Evolutionary conservation across 2,329 filamentous ascomycete genomes (phyloP).

Genomic region (Chrysoporthe deuterocubensis): DNA sequence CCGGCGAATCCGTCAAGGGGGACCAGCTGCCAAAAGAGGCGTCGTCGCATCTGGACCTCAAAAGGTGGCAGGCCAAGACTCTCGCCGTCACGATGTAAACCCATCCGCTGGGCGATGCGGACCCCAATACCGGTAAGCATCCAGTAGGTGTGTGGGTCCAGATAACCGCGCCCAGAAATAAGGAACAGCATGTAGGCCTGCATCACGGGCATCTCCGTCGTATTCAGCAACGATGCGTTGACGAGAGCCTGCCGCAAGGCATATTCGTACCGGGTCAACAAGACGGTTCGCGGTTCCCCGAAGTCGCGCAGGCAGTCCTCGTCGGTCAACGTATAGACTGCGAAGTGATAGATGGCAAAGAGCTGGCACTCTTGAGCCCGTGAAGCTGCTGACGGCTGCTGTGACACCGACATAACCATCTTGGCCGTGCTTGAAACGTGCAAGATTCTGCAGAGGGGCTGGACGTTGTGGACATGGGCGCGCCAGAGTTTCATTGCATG

Average conservation of each 20-base stretch:
- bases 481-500: conserved; percentile 35
- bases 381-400: conserved; percentile 31
- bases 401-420: conserved; percentile 30
- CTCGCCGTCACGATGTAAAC: conserved; percentile 52
- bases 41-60: conserved; percentile 58
- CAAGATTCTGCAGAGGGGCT: conserved; percentile 34
- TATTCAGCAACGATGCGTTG: conserved; percentile 53
- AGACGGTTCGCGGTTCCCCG: conserved; percentile 39
- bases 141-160: conserved; percentile 54
- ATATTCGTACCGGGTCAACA: conserved; percentile 44
- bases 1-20: conserved; percentile 40
- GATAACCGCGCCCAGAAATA: conserved; percentile 6
- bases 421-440: conserved; percentile 34
- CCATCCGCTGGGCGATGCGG: conserved; percentile 58
- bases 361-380: conserved; percentile 42
- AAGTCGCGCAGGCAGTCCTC: conserved; percentile 45
- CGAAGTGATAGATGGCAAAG: conserved; percentile 50
- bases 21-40: conserved; percentile 55
- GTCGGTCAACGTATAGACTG: conserved; percentile 46
- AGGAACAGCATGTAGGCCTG: conserved; percentile 58
- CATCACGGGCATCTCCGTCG: conserved; percentile 55
- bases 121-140: conserved; percentile 54
- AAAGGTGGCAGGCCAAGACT: conserved; percentile 42
- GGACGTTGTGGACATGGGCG: conserved; percentile 34
- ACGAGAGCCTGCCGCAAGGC: conserved; percentile 53